These are phyloP conservation scores for Suillus decipiens DNA, from an alignment of 768 basidiomycete genomes.

Conservation along the genomic window DNA sequence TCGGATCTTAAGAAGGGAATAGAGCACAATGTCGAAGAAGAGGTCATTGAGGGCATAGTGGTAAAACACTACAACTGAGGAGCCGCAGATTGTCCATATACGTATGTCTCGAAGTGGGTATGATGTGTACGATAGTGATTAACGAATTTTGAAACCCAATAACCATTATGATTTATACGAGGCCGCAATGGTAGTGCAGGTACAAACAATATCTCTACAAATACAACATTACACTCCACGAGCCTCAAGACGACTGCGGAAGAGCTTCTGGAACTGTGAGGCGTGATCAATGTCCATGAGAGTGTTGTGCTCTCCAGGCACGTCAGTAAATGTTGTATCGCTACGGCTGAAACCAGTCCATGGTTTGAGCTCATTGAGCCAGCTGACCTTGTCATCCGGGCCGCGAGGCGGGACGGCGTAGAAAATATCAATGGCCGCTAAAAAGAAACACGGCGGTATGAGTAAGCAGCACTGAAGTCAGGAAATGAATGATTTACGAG, in stretches of 20 bases:
- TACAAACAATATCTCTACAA: neutral
- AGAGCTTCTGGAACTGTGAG: slow-evolving; percentile 31
- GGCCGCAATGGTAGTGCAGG: neutral
- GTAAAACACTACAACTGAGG: slow-evolving; percentile 50
- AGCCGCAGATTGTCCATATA: neutral
- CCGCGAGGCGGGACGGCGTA: slow-evolving; percentile 30
- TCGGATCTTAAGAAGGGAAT: slow-evolving; percentile 31
- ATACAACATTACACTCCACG: slow-evolving; percentile 23
- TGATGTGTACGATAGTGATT: neutral
- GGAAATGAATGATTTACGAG: slow-evolving; percentile 21
- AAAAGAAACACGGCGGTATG: neutral
- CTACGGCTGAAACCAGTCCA: slow-evolving; percentile 26
- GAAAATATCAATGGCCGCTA: slow-evolving; percentile 27
- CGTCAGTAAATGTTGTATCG: slow-evolving; percentile 26
- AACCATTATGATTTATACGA: neutral
- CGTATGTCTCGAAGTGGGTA: neutral
- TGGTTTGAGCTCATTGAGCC: slow-evolving; percentile 30
- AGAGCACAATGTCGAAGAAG: slow-evolving; percentile 46
- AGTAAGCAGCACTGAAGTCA: neutral
- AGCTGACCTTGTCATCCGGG: slow-evolving; percentile 25
- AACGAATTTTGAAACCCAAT: neutral
- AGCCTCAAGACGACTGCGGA: slow-evolving; percentile 26
- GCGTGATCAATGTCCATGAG: slow-evolving; percentile 35
- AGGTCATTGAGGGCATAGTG: slow-evolving; percentile 44
- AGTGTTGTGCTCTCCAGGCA: slow-evolving; percentile 32